Base-by-base conservation (phyloP, 108 stramenopile genomes). In the Cyclotella choctawhatcheeana region DNA sequence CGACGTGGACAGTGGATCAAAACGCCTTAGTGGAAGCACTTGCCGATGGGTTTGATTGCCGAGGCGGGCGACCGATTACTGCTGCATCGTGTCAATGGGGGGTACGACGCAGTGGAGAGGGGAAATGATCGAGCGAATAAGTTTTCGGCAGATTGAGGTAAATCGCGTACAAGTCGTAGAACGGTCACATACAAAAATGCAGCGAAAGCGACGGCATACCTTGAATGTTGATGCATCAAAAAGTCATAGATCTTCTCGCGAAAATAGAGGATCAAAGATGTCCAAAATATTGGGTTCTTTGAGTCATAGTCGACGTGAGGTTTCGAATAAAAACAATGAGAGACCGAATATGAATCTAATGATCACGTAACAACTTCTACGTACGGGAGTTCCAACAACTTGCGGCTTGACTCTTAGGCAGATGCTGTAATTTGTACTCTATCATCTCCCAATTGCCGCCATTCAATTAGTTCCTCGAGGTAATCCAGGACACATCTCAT, bases 381-480 rank as follows among this genome's bases (percentile, higher is more conserved):
- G 0, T 80, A 80, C 45, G 79, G 63, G 0, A 43, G 82, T 88
- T 20, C 86, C 80, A 0, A 71, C 88, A 25, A 74, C 71, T n/a
- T 64, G 82, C 74, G 89, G 89, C 10, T 67, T 85, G 16, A 88
- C 89, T 1, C 62, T 94, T 50, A 92, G 67, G 91, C 88, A 8
- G 89, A 94, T 77, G 84, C 86, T 17, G 85, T 94, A 18, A 74
- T 97, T 37, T 88, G 92, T 22, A 94, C 97, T 12, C 58, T 94
- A n/a, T n/a, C n/a, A n/a, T n/a, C n/a, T n/a, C 17, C 97, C 97
- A 21, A 74, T 96, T 30, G 94, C 94, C 4, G n/a, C n/a, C n/a
- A 87, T 96, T 40, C 73, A 96, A 44, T 94, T 94, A 45, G 26
- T 87, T 16, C 83, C 88, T 37, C 63, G 30, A 22, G 68, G 69